These are phyloP conservation scores for Lactarius tabidus DNA, from an alignment of 768 basidiomycete species.

Conservation along the genomic window DNA sequence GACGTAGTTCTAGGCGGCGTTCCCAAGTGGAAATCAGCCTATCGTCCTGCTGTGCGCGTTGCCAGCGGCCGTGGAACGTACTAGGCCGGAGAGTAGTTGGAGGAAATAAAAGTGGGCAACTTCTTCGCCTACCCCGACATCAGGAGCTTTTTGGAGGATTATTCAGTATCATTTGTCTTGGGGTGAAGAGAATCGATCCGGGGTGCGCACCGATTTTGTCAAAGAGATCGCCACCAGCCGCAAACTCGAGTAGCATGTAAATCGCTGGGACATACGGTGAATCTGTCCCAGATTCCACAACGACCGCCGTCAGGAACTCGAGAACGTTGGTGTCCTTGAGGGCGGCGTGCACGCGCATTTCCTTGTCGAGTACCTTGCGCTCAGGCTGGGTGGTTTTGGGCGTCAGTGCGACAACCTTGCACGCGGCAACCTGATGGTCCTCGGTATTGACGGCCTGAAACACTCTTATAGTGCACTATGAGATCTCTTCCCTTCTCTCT, in stretches of 20 bases:
- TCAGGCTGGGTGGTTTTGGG: conserved; percentile 59
- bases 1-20: conserved; percentile 60
- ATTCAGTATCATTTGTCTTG: neutral
- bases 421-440: conserved; percentile 71
- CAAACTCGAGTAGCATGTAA: conserved; percentile 91
- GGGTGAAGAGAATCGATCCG: conserved; percentile 1
- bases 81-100: conserved; percentile 82
- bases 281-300: conserved; percentile 61
- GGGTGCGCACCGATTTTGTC: conserved; percentile 87
- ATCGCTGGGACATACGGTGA: conserved; percentile 66
- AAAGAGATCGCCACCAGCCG: conserved; percentile 92
- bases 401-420: conserved; percentile 74
- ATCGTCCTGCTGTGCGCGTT: neutral
- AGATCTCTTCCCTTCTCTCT: neutral
- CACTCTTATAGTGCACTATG: conserved; percentile 48
- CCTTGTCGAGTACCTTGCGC: conserved; percentile 82
- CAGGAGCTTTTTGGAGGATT: conserved; percentile 59
- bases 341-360: conserved; percentile 82
- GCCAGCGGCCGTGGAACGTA: conserved; percentile 34
- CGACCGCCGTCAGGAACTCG: conserved; percentile 73
- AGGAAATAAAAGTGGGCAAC: conserved; percentile 87
- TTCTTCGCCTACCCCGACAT: conserved; percentile 82
- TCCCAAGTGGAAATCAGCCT: conserved; percentile 4
- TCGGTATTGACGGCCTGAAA: conserved; percentile 73
- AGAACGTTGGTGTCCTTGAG: conserved; percentile 79